phyloP scores from a whole-genome alignment of 1,284 basidiomycete genomes.

The Vanrija sp. region DNA sequence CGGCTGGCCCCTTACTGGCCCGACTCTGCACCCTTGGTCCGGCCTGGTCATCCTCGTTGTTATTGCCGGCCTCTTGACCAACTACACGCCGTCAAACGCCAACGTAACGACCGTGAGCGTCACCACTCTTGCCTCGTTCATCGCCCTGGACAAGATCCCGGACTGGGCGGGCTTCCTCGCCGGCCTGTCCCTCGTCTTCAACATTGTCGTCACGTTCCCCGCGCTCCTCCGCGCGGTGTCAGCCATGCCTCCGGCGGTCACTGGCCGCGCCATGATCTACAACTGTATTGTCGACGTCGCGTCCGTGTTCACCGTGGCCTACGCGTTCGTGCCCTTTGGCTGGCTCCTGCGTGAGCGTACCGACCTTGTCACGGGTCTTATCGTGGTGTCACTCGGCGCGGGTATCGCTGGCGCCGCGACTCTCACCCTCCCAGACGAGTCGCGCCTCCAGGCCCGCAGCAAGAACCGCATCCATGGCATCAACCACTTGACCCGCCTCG shows the following conservation, averaged over 20 bases:
- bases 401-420: neutral
- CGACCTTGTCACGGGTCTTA: constrained; percentile 54
- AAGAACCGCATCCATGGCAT: constrained; percentile 13
- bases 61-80: constrained; percentile 56
- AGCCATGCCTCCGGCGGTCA: constrained; percentile 47
- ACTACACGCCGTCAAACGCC: constrained; percentile 30
- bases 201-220: constrained; percentile 64
- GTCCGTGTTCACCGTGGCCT: constrained; percentile 80
- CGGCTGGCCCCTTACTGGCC: constrained; percentile 74
- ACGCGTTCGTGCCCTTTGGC: constrained; percentile 89
- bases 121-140: constrained; percentile 38
- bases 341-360: constrained; percentile 74
- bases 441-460: constrained; percentile 15
- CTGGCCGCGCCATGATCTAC: constrained; percentile 60
- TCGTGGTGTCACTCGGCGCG: constrained; percentile 15
- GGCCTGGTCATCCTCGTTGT: constrained; percentile 66
- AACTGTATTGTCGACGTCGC: constrained; percentile 65
- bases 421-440: constrained; percentile 19
- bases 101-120: neutral
- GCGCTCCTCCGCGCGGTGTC: constrained; percentile 53
- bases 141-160: constrained; percentile 59
- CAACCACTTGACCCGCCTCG: constrained; percentile 43
- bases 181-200: constrained; percentile 64
- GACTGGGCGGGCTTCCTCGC: constrained; percentile 74
- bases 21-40: constrained; percentile 69